Base-by-base conservation (phyloP, 129 eudicot genomes). In the Flaveria bidentis region DNA sequence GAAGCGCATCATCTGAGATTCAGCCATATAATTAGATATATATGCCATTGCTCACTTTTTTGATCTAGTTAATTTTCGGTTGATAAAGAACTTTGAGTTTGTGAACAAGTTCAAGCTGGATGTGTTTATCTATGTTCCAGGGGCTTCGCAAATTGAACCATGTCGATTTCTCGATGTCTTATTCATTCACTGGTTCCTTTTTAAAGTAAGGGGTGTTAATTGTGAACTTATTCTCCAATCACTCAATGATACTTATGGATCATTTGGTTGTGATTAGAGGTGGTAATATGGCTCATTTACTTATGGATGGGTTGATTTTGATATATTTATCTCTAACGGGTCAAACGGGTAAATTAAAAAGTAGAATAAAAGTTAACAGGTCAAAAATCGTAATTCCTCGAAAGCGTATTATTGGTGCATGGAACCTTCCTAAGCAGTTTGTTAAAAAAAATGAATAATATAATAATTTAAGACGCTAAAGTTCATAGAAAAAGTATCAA, bases 91-190 rank as follows among this genome's bases (percentile, higher is more conserved):
- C 26, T 20, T 62, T 46, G 30, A 18, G 47, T 9, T 71, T 78
- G 77, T 22, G 5, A 44, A 28, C 47, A 30, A 23, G 18, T 53
- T 68, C 17, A 12, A 60, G 2, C 67, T 47, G 60, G 30, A 67
- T 67, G 41, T 63, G 75, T 78, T 55, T 36, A 64, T 53, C 36
- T 71, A 75, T 71, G 30, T 84, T 62, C 79, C 83, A 91, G 97
- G 97, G 97, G 28, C 85, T 88, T 66, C 86, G 79, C 46, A 81
- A 85, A 63, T 82, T 91, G 84, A 91, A 86, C 66, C 68, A 69
- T 86, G 84, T 86, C 8, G 97, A 91, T 83, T 85, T 91, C 56
- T 84, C 97, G 46, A 79, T 77, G 2, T 84, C 97, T 78, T 86
- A 83, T 82, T 82, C 90, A 16, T 81, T 86, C 81, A 84, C 89